Conservation (phyloP, 2,329 filamentous ascomycete species). For the Pseudophaeomoniella oleicola region DNA sequence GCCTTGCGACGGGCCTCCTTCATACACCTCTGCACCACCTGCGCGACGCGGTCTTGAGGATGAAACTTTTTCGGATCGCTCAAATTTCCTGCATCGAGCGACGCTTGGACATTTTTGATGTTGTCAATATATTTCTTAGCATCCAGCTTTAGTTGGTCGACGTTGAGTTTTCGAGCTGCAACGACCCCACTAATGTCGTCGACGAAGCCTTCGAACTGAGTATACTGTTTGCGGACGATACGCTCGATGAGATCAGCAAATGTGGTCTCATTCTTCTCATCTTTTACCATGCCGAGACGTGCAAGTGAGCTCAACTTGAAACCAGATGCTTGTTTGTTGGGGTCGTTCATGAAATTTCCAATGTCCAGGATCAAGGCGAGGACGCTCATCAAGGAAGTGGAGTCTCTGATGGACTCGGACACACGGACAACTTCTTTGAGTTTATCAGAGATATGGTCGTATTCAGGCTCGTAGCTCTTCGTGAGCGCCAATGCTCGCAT, state of each 20-base stretch:
- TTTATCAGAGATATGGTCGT: conserved; percentile 78
- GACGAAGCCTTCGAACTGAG: conserved; percentile 81
- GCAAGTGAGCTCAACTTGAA: conserved; percentile 96
- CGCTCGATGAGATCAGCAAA: conserved; percentile 92
- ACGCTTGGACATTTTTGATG: conserved; percentile 83
- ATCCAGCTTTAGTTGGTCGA: conserved; percentile 78
- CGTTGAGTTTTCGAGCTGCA: conserved; percentile 75
- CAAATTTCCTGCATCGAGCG: conserved; percentile 82
- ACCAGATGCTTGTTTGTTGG: conserved; percentile 92
- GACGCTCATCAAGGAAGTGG: conserved; percentile 88
- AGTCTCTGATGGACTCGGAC: conserved; percentile 79
- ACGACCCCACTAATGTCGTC: conserved; percentile 74
- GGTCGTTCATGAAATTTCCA: conserved; percentile 99
- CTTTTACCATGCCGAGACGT: conserved; percentile 92
- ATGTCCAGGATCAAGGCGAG: conserved; percentile 92
- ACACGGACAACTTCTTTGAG: conserved; percentile 74
- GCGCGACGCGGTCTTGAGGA: conserved; percentile 84
- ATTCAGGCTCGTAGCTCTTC: conserved; percentile 70
- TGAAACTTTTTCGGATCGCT: conserved; percentile 97
- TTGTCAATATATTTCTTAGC: conserved; percentile 89
- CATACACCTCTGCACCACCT: conserved; percentile 85
- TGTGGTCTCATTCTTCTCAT: conserved; percentile 95
- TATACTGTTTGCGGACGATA: conserved; percentile 90
- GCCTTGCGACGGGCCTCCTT: conserved; percentile 93
- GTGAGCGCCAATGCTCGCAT: conserved; percentile 84